phyloP scores from a whole-genome alignment of 1,139 yeast genomes.

The Pichia sp. region DNA sequence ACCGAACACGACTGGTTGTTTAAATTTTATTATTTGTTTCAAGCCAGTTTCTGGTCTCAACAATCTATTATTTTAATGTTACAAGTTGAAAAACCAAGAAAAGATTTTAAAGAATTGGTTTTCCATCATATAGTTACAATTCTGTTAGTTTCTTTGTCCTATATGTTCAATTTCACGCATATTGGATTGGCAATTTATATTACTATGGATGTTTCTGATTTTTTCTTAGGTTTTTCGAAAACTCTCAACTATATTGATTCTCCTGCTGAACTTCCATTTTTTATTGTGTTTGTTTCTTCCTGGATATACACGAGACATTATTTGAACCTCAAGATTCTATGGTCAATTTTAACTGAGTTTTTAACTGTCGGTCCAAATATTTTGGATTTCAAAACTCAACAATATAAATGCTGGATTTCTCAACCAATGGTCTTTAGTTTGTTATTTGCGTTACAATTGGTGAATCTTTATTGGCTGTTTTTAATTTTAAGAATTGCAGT shows the following conservation, averaged over 20 bases:
- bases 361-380: conserved; percentile 73
- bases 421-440: conserved; percentile 80
- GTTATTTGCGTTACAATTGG: conserved; percentile 72
- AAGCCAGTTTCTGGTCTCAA: conserved; percentile 97
- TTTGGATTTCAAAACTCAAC: conserved; percentile 85
- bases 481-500: conserved; percentile 71
- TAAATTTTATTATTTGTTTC: conserved; percentile 79
- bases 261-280: conserved; percentile 52
- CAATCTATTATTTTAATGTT: conserved; percentile 76
- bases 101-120: conserved; percentile 84
- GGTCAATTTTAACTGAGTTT: conserved; percentile 86
- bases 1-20: conserved; percentile 59
- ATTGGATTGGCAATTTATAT: conserved; percentile 88
- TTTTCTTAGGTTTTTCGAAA: conserved; percentile 78
- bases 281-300: conserved; percentile 52
- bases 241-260: conserved; percentile 78
- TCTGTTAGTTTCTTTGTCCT: conserved; percentile 81
- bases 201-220: conserved; percentile 94
- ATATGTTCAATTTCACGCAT: conserved; percentile 92
- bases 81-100: conserved; percentile 90
- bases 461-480: conserved; percentile 81
- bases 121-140: conserved; percentile 92
- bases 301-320: conserved; percentile 93
- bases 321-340: conserved; percentile 68
- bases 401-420: conserved; percentile 93